phyloP scores from a whole-genome alignment of 2,329 filamentous ascomycete genomes.

The Myriosclerotinia curreyana region DNA sequence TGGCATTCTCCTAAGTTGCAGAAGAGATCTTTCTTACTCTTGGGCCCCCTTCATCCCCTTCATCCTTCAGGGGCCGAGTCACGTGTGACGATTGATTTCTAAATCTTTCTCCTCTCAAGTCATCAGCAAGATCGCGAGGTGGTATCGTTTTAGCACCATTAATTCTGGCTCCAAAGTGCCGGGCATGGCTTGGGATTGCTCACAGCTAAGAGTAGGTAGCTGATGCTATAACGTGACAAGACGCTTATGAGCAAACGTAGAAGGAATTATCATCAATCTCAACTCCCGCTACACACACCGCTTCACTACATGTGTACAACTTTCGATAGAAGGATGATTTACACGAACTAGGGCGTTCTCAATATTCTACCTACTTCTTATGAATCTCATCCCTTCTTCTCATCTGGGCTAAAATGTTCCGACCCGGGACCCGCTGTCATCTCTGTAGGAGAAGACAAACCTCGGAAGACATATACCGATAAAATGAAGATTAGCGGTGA shows the following conservation, averaged over 20 bases:
- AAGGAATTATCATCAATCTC: not conserved
- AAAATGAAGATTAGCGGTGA: conserved; percentile 13
- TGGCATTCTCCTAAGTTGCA: not conserved
- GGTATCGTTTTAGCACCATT: not conserved
- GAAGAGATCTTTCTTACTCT: too few relatives aligned
- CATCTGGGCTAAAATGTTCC: not conserved
- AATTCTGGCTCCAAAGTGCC: too few relatives aligned
- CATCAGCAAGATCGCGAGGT: too few relatives aligned
- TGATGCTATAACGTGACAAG: not conserved
- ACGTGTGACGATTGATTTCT: not conserved
- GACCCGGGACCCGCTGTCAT: conserved; percentile 12
- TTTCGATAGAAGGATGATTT: not conserved
- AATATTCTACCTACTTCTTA: not conserved
- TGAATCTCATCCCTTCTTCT: not conserved
- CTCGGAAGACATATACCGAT: not conserved
- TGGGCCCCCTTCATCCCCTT: too few relatives aligned
- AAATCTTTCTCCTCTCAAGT: not conserved
- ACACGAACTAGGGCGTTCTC: not conserved
- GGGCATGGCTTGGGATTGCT: too few relatives aligned
- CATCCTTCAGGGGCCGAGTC: too few relatives aligned
- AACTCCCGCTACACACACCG: conserved; percentile 12
- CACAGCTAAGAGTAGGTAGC: too few relatives aligned
- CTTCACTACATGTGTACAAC: conserved; percentile 1
- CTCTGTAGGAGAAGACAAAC: not conserved
- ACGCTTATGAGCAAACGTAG: conserved; percentile 9